phyloP scores from a whole-genome alignment of 129 eudicot genomes.

The Flaveria ramosissima region DNA sequence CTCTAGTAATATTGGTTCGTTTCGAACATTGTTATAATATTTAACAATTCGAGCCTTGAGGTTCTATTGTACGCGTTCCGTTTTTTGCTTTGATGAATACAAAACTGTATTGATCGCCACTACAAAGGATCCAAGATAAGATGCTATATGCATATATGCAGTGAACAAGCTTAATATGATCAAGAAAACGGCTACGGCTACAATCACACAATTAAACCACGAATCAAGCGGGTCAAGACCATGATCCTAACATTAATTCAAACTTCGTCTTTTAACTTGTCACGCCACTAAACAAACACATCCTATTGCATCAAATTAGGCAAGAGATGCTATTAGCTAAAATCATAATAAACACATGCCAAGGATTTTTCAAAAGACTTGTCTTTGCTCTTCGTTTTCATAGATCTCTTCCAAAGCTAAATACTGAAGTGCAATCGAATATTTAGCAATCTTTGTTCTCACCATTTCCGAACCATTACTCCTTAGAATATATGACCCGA shows the following conservation, averaged over 20 bases:
- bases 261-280: neutral
- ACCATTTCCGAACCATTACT: constrained; percentile 22
- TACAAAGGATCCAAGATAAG: neutral
- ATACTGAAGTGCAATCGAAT: constrained; percentile 35
- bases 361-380: constrained; percentile 4
- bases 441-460: constrained; percentile 35
- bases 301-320: neutral
- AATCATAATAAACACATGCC: neutral
- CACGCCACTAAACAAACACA: neutral
- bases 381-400: constrained; percentile 24
- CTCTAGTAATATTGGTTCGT: too few relatives aligned
- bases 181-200: neutral
- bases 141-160: neutral
- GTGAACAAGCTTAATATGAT: neutral
- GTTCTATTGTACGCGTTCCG: too few relatives aligned
- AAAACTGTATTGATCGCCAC: too few relatives aligned
- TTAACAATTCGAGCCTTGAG: too few relatives aligned
- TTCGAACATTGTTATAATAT: too few relatives aligned
- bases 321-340: neutral
- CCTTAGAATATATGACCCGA: constrained; percentile 37
- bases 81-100: too few relatives aligned
- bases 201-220: neutral
- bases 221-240: neutral
- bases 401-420: constrained; percentile 36
- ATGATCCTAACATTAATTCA: neutral